Evolutionary conservation across 768 basidiomycete genomes (phyloP).

Genomic region (Calocybe gangraenosa): DNA sequence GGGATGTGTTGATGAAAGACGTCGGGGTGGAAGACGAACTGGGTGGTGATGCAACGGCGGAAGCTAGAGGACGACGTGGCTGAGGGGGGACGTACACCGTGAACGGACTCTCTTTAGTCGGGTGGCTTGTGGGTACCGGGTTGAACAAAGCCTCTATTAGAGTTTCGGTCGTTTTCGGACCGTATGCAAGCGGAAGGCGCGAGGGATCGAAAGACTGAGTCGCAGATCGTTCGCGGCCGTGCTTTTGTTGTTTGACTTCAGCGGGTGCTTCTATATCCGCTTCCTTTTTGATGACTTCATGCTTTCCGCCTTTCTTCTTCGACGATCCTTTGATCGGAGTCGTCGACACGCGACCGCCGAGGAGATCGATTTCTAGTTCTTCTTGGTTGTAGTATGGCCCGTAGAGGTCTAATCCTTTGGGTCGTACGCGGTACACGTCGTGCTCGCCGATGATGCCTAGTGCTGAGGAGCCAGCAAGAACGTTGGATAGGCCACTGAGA

Average conservation of each 20-base stretch:
- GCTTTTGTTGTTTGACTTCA: not conserved
- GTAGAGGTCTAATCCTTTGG: conserved; percentile 45
- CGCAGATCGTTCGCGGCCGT: conserved; percentile 2
- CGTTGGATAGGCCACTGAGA: conserved; percentile 58
- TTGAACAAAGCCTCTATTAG: conserved; percentile 82
- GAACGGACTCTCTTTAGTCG: conserved; percentile 35
- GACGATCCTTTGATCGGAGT: not conserved
- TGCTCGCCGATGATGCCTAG: conserved; percentile 29
- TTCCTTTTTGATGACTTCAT: not conserved
- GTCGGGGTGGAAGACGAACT: not conserved
- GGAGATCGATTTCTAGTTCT: conserved; percentile 32
- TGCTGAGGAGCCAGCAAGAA: conserved; percentile 30
- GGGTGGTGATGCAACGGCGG: not conserved
- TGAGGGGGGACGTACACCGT: conserved; percentile 28
- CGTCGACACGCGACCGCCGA: conserved; percentile 19
- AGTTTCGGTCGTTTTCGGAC: conserved; percentile 62
- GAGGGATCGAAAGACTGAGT: conserved; percentile 30
- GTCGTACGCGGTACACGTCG: conserved; percentile 48
- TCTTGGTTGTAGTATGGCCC: conserved; percentile 34
- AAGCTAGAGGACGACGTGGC: not conserved
- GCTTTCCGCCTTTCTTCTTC: not conserved
- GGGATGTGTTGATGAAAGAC: too few relatives aligned
- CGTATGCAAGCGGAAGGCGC: conserved; percentile 49
- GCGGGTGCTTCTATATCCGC: not conserved
- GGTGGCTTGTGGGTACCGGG: conserved; percentile 48